Base-by-base conservation (phyloP, 495 filamentous ascomycete genomes). In the Sporormia fimetaria region DNA sequence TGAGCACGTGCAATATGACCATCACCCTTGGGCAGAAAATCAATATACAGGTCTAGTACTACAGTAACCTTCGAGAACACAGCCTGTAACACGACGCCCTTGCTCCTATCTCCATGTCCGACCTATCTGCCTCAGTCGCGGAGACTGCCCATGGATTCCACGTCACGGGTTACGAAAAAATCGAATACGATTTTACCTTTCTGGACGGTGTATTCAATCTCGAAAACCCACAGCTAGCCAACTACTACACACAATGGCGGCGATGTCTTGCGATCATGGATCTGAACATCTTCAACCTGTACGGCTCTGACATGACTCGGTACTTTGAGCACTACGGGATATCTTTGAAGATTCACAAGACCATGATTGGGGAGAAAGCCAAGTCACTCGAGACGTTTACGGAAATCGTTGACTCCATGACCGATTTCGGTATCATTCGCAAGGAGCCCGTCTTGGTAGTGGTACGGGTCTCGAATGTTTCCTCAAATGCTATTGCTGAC, bases 101-200 rank as follows among this genome's bases (percentile, higher is more conserved):
- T n/a, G n/a, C n/a, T n/a, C n/a, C n/a, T n/a, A n/a, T n/a, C n/a
- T n/a, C n/a, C 31, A 78, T 79, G 74, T 78, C 74, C 24, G 70
- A 79, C 50, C 61, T 79, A 17, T 69, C 64, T 27, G 75, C 76
- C 16, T 67, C 63, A 10, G 75, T 80, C 38, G 30, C 57, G 9
- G 63, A 73, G 56, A 76, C 70, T 21, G 60, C 63, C 33, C 58
- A 52, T 14, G 74, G 73, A 14, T 77, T 77, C 55, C 70, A 74
- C 37, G 74, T 79, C 33, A 67, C 69, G 40, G 76, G 75, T 18
- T 75, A 74, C 44, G 75, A 78, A 59, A 79, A 73, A 55, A 78
- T 80, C 48, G 67, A 72, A 37, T 79, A 80, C 53, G 74, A 77
- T 46, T 80, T 80, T 58, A 66, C 69, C 21, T 80, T 80, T 57